Conservation (phyloP, 73 alveolate genomes). For the Blepharisma japonicum region DNA sequence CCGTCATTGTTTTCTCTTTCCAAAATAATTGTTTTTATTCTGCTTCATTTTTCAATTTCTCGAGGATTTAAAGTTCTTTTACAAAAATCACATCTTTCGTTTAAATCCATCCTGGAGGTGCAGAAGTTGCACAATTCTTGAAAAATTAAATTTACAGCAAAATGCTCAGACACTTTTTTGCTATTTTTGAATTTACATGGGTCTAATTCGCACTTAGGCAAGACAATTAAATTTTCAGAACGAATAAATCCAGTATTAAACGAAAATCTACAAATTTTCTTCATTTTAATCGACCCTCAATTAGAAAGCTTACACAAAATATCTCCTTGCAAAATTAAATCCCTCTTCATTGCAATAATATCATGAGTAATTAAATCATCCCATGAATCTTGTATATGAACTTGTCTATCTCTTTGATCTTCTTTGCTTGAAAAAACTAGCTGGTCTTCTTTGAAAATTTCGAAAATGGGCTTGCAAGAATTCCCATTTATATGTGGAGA, state of each 20-base stretch:
- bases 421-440: neutral
- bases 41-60: conserved; percentile 2
- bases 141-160: conserved; percentile 31
- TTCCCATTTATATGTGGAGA: conserved; percentile 43
- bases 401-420: conserved; percentile 14
- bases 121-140: conserved; percentile 39
- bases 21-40: neutral
- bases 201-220: conserved; percentile 25
- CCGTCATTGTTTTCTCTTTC: neutral
- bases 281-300: conserved; percentile 34
- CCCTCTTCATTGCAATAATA: conserved; percentile 15
- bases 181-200: conserved; percentile 40
- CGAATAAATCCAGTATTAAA: conserved; percentile 54
- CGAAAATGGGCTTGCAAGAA: conserved; percentile 49
- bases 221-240: conserved; percentile 16
- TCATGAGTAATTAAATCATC: conserved; percentile 25
- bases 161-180: conserved; percentile 26
- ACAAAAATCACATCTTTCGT: conserved; percentile 44
- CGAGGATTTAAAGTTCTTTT: conserved; percentile 8
- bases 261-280: conserved; percentile 37
- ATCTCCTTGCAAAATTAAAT: conserved; percentile 39
- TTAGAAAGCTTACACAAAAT: conserved; percentile 28
- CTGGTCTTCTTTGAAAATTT: neutral
- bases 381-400: conserved; percentile 12
- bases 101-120: conserved; percentile 30